Evolutionary conservation across 2,329 filamentous ascomycete genomes (phyloP).

Genomic region (Kalaharituber pfeilii): DNA sequence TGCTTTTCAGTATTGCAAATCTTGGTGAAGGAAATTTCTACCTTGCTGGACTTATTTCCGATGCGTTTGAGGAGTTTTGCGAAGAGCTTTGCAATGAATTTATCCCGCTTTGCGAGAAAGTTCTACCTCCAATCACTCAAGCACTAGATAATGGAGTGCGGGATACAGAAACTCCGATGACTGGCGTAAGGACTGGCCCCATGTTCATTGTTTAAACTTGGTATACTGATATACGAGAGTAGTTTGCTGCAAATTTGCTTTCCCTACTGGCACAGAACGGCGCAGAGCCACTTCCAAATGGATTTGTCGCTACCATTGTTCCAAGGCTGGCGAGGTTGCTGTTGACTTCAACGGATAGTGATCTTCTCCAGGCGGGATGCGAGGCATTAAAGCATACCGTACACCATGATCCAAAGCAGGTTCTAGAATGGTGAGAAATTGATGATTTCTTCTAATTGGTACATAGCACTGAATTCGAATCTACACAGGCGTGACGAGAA

Average conservation of each 20-base stretch:
- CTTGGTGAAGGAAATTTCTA: slow-evolving; percentile 83
- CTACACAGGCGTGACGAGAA: slow-evolving; percentile 40
- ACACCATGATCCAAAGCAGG: slow-evolving; percentile 72
- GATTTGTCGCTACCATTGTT: slow-evolving; percentile 69
- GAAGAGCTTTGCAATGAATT: slow-evolving; percentile 51
- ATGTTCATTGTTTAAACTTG: no score
- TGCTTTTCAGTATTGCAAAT: slow-evolving; percentile 77
- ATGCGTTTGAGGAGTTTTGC: slow-evolving; percentile 80
- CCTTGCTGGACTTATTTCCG: slow-evolving; percentile 67
- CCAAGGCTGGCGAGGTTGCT: slow-evolving; percentile 74
- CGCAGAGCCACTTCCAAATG: slow-evolving; percentile 65
- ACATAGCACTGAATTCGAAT: no score
- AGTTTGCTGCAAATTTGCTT: slow-evolving; percentile 70
- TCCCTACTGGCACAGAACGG: slow-evolving; percentile 66
- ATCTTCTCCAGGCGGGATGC: slow-evolving; percentile 71
- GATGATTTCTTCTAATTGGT: not conserved
- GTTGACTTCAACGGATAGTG: slow-evolving; percentile 68
- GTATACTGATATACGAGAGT: slow-evolving; percentile 4
- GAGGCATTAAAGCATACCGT: slow-evolving; percentile 79
- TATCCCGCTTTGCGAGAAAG: slow-evolving; percentile 62
- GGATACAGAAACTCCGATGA: slow-evolving; percentile 67
- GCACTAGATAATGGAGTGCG: slow-evolving; percentile 78
- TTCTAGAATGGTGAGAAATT: slow-evolving; percentile 51
- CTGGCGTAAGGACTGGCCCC: slow-evolving; percentile 38
- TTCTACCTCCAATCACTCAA: slow-evolving; percentile 70